Percentiles rank a stretch among this genome's conserved stretches.
Conservation (phyloP, 1,284 basidiomycete genomes). For the Leccinum pachyderme region DNA sequence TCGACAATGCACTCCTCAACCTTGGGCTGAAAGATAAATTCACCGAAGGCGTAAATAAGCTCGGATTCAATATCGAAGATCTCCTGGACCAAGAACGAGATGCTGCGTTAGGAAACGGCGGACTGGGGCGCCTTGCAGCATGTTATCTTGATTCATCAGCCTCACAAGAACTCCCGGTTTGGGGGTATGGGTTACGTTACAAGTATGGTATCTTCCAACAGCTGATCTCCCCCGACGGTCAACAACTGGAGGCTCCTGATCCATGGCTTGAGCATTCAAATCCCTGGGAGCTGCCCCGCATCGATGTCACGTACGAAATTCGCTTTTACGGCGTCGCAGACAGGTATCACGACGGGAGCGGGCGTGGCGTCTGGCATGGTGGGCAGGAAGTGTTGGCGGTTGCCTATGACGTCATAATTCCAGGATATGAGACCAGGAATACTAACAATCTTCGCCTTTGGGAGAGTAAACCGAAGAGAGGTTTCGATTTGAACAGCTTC, state of each 20-base stretch:
- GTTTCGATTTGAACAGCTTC: conserved; percentile 91
- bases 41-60: conserved; percentile 60
- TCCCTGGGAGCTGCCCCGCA: conserved; percentile 85
- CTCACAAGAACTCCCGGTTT: conserved; percentile 78
- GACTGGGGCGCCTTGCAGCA: conserved; percentile 88
- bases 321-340: conserved; percentile 86
- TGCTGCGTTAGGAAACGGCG: conserved; percentile 86
- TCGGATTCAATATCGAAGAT: conserved; percentile 88
- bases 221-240: conserved; percentile 79
- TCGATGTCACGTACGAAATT: conserved; percentile 79
- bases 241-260: conserved; percentile 89
- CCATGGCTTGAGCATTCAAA: conserved; percentile 89
- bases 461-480: conserved; percentile 87
- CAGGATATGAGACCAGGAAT: conserved; percentile 76
- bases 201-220: conserved; percentile 96
- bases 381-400: conserved; percentile 90
- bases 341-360: conserved; percentile 57
- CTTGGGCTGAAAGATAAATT: conserved; percentile 79
- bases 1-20: conserved; percentile 89
- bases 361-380: conserved; percentile 76
- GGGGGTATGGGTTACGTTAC: conserved; percentile 89
- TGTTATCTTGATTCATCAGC: conserved; percentile 89
- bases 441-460: conserved; percentile 80
- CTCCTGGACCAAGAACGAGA: conserved; percentile 85
- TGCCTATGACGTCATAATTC: conserved; percentile 90